phyloP scores from a whole-genome alignment of 805 yeast species.

The Millerozyma miso region DNA sequence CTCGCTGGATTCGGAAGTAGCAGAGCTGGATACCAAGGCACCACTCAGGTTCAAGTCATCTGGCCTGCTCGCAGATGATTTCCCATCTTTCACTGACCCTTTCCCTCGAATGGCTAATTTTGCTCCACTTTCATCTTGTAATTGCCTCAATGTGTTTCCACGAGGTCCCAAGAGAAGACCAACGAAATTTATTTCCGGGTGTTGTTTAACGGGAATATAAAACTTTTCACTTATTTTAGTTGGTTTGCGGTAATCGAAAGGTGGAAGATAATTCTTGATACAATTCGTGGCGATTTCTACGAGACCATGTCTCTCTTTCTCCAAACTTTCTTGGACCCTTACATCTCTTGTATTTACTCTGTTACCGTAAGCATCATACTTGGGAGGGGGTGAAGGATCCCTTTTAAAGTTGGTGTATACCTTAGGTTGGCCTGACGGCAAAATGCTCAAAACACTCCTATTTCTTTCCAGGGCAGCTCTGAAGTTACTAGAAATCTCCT shows the following conservation, averaged over 20 bases:
- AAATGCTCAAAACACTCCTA: constrained; percentile 40
- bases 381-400: constrained; percentile 91
- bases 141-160: constrained; percentile 78
- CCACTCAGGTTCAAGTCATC: constrained; percentile 36
- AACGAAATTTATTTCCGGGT: constrained; percentile 89
- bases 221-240: constrained; percentile 71
- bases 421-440: constrained; percentile 36
- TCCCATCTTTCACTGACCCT: constrained; percentile 95
- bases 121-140: constrained; percentile 87
- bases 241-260: constrained; percentile 71
- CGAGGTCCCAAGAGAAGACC: constrained; percentile 93
- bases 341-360: constrained; percentile 81
- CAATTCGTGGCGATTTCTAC: constrained; percentile 70
- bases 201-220: constrained; percentile 77
- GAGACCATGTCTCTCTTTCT: constrained; percentile 73
- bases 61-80: constrained; percentile 47
- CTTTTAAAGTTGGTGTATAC: constrained; percentile 35
- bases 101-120: constrained; percentile 87
- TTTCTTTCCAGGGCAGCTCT: constrained; percentile 24
- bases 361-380: constrained; percentile 77
- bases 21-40: constrained; percentile 15
- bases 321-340: constrained; percentile 57
- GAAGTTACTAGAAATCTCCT: constrained; percentile 68
- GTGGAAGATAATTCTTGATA: constrained; percentile 77
- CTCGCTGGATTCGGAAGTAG: constrained; percentile 16